These are phyloP conservation scores for Agrocybe pediades DNA, from an alignment of 768 basidiomycete genomes.

Conservation along the genomic window DNA sequence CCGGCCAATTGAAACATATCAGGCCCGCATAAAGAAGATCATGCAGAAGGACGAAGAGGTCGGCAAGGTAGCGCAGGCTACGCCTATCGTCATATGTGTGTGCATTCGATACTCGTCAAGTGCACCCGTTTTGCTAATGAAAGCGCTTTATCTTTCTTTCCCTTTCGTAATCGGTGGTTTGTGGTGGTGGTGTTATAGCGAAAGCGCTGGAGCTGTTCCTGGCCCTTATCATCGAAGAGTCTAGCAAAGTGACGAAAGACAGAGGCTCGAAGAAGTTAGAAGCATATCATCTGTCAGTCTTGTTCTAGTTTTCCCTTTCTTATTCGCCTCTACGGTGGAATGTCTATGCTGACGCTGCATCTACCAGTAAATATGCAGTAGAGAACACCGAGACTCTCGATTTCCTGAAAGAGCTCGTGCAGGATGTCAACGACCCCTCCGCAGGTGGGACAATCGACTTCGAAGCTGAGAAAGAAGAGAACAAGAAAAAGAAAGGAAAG, in stretches of 20 bases:
- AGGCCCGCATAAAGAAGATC: conserved; percentile 99
- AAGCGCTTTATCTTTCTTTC: no score
- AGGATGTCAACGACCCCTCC: conserved; percentile 83
- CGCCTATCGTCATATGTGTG: conserved; percentile 95
- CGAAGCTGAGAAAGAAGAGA: conserved; percentile 58
- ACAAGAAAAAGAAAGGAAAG: conserved; percentile 62
- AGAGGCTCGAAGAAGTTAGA: conserved; percentile 89
- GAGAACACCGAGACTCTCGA: conserved; percentile 88
- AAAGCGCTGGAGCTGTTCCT: conserved; percentile 95
- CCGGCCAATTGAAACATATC: background rate
- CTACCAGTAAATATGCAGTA: conserved; percentile 84
- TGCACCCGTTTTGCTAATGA: no score
- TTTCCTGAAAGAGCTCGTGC: conserved; percentile 92
- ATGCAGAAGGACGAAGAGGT: conserved; percentile 99
- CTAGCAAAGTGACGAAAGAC: conserved; percentile 75
- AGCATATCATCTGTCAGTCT: conserved; percentile 89
- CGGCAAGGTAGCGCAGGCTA: conserved; percentile 95
- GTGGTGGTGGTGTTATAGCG: no score
- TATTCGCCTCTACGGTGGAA: background rate
- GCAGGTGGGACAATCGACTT: conserved; percentile 79
- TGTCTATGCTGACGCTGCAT: background rate
- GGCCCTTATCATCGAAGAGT: conserved; percentile 78
- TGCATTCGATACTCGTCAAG: conserved; percentile 18
- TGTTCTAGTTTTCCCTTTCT: background rate
- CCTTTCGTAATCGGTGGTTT: no score